Conservation (phyloP, 164 flowering plant genomes). For the Sextonia rubra region DNA sequence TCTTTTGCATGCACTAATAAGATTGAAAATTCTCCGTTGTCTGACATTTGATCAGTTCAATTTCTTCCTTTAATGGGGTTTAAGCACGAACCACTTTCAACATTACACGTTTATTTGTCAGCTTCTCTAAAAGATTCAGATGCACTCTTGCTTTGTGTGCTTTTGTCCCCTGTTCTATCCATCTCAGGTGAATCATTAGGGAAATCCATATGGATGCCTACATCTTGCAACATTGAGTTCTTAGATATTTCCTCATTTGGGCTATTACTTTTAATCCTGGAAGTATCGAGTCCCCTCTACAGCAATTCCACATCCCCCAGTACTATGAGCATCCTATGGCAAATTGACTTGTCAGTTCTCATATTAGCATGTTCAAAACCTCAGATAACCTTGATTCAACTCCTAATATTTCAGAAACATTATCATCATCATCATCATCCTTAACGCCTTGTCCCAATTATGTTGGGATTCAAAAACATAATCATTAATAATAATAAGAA, state of each 20-base stretch:
- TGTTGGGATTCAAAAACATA: too few species aligned
- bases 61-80: conserved; percentile 52
- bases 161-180: conserved; percentile 25
- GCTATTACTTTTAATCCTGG: conserved; percentile 25
- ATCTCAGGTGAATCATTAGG: conserved; percentile 20
- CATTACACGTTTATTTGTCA: conserved; percentile 43
- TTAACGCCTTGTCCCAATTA: too few species aligned
- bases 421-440: not conserved
- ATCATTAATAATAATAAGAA: too few species aligned
- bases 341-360: conserved; percentile 14
- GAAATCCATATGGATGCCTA: conserved; percentile 23
- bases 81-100: conserved; percentile 72
- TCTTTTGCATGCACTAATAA: conserved; percentile 27
- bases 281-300: conserved; percentile 30
- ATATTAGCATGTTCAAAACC: not conserved
- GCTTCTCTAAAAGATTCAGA: conserved; percentile 32
- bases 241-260: conserved; percentile 47
- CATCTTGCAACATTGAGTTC: conserved; percentile 40
- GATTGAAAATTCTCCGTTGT: conserved; percentile 30
- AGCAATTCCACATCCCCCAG: conserved; percentile 22
- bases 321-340: conserved; percentile 46
- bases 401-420: not conserved
- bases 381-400: not conserved
- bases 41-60: conserved; percentile 30
- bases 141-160: conserved; percentile 20